phyloP scores from a whole-genome alignment of 306 rosid genomes.

The Casuarina glauca region DNA sequence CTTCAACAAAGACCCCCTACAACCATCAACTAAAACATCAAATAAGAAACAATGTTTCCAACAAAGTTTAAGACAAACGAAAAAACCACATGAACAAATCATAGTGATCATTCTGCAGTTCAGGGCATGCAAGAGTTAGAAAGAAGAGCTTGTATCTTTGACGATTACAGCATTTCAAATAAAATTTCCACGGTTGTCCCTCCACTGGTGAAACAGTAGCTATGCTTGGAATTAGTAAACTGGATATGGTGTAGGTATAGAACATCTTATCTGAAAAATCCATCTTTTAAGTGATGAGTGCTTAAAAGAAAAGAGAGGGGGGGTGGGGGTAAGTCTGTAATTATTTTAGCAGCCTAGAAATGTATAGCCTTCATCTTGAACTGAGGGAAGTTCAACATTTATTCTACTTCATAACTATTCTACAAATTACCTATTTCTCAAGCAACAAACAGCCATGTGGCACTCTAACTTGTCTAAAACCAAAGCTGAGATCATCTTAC shows the following conservation, averaged over 20 bases:
- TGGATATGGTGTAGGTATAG: background rate
- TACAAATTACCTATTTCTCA: background rate
- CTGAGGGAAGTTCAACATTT: background rate
- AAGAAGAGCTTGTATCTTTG: background rate
- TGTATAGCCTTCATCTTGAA: background rate
- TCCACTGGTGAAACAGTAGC: background rate
- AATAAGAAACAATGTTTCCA: constrained; percentile 16
- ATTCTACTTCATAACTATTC: background rate
- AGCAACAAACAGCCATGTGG: constrained; percentile 2
- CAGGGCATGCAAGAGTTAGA: background rate
- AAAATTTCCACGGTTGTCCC: background rate
- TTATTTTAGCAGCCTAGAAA: background rate
- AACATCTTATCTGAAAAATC: background rate
- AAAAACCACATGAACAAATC: background rate
- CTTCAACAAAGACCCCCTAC: constrained; percentile 97
- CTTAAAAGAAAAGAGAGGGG: background rate
- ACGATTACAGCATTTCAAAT: background rate
- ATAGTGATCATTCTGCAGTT: background rate
- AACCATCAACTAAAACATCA: constrained; percentile 33
- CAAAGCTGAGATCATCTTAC: background rate
- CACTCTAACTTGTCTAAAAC: background rate
- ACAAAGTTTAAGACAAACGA: constrained; percentile 23
- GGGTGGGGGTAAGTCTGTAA: background rate
- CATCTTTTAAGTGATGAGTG: background rate
- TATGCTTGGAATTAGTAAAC: background rate